Percentiles rank a stretch among this genome's conserved stretches.
phyloP scores from a whole-genome alignment of 495 filamentous ascomycete genomes.

The Schizothecium vesticola region DNA sequence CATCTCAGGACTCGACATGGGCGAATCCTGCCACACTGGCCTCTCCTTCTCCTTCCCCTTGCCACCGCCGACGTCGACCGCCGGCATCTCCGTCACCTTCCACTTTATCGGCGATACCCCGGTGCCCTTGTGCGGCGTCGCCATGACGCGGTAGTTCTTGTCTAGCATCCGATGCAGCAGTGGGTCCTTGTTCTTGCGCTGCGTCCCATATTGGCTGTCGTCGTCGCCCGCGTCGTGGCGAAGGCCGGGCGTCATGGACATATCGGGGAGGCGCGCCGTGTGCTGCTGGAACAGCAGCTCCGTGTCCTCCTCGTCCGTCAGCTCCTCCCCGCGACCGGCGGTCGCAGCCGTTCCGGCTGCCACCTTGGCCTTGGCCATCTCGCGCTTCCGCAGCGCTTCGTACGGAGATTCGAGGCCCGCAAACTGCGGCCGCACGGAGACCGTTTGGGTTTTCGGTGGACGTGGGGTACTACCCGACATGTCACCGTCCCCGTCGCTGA shows the following conservation, averaged over 20 bases:
- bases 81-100: slow-evolving; percentile 28
- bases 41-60: slow-evolving; percentile 34
- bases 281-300: slow-evolving; percentile 39
- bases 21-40: slow-evolving; percentile 49
- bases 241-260: slow-evolving; percentile 50
- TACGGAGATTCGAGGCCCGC: slow-evolving; percentile 63
- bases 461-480: slow-evolving; percentile 52
- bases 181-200: slow-evolving; percentile 51
- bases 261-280: slow-evolving; percentile 47
- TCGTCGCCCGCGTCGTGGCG: slow-evolving; percentile 33
- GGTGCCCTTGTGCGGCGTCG: slow-evolving; percentile 66
- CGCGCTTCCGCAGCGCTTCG: slow-evolving; percentile 56
- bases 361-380: slow-evolving; percentile 35
- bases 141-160: slow-evolving; percentile 89
- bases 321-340: neutral
- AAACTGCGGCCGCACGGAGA: slow-evolving; percentile 41
- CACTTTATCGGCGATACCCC: slow-evolving; percentile 32
- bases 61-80: slow-evolving; percentile 6
- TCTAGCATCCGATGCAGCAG: slow-evolving; percentile 84
- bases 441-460: slow-evolving; percentile 39
- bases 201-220: slow-evolving; percentile 40
- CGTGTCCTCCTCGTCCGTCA: slow-evolving; percentile 37
- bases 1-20: slow-evolving; percentile 70
- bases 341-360: no score
- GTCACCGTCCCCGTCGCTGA: slow-evolving; percentile 46